A percentile compares a stretch with the other conserved stretches of the same genome.
Conservation (phyloP, 768 basidiomycete species). For the Austroboletus eburneus region DNA sequence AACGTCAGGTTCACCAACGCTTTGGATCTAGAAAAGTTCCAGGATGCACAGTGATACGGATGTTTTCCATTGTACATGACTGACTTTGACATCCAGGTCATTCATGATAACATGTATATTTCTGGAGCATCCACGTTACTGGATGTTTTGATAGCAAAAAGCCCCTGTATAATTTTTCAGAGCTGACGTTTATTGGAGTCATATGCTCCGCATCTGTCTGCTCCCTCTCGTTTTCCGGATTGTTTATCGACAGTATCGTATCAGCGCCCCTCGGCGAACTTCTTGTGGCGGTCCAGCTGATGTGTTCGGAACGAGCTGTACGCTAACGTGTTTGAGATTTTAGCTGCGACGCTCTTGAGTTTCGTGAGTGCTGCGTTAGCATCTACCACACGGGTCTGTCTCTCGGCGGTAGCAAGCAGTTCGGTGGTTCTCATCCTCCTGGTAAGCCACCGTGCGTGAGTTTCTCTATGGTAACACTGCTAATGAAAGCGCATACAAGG, state of each 20-base stretch:
- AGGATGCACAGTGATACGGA: conserved; percentile 47
- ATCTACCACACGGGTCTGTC: conserved; percentile 67
- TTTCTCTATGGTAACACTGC: neutral
- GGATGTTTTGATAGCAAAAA: conserved; percentile 65
- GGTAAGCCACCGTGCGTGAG: conserved; percentile 33
- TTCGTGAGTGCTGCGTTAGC: conserved; percentile 76
- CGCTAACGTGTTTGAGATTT: conserved; percentile 79
- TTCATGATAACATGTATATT: conserved; percentile 75
- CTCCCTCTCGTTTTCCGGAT: conserved; percentile 37
- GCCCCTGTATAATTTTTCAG: conserved; percentile 56
- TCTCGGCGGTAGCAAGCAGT: conserved; percentile 72
- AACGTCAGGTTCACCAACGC: conserved; percentile 76
- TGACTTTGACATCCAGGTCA: conserved; percentile 49
- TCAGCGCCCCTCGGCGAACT: conserved; percentile 45
- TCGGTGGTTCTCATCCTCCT: conserved; percentile 80
- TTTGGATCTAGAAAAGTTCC: conserved; percentile 74
- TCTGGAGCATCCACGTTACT: conserved; percentile 66
- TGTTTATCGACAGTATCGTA: neutral
- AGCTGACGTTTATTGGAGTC: conserved; percentile 68
- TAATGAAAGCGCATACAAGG: conserved; percentile 28
- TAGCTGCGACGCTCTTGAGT: conserved; percentile 72
- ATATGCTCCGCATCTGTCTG: conserved; percentile 75
- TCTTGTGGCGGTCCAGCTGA: conserved; percentile 66
- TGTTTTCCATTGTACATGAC: neutral
- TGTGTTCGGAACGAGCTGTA: conserved; percentile 75